Evolutionary conservation across 305 asterid genomes (phyloP).

Genomic region (Fraxinus angustifolia): DNA sequence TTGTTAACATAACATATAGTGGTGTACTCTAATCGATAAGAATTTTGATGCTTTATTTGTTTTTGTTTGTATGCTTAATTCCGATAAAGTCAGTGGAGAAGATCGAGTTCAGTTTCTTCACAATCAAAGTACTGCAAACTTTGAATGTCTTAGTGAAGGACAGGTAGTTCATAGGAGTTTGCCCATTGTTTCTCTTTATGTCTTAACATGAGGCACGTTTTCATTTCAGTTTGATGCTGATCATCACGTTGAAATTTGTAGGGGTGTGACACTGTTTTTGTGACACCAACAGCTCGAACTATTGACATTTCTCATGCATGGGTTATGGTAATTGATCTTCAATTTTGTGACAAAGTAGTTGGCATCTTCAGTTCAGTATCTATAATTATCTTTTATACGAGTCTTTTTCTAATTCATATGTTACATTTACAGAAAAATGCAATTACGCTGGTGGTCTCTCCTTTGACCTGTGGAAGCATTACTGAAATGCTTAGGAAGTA

Average conservation of each 20-base stretch:
- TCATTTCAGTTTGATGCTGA: slow-evolving; percentile 17
- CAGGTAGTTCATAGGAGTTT: slow-evolving; percentile 55
- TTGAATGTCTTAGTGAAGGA: slow-evolving; percentile 76
- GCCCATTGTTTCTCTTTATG: slow-evolving; percentile 5
- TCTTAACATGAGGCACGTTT: slow-evolving; percentile 16
- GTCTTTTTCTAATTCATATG: slow-evolving; percentile 7
- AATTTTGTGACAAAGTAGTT: slow-evolving; percentile 9
- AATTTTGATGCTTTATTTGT: not conserved
- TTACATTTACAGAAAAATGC: slow-evolving; percentile 75
- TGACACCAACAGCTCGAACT: slow-evolving; percentile 91
- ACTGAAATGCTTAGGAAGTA: slow-evolving; percentile 77
- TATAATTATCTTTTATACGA: slow-evolving; percentile 17
- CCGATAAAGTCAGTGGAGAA: slow-evolving; percentile 78
- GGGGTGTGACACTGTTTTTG: slow-evolving; percentile 95
- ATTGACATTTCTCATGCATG: slow-evolving; percentile 68
- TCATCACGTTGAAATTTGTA: slow-evolving; percentile 32
- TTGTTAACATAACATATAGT: not conserved
- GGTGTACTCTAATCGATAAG: not conserved
- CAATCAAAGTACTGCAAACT: slow-evolving; percentile 93
- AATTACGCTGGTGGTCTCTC: slow-evolving; percentile 72
- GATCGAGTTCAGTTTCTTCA: slow-evolving; percentile 89
- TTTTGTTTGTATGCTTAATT: slow-evolving; percentile 27
- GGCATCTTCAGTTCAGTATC: slow-evolving; percentile 18
- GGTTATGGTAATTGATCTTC: slow-evolving; percentile 40
- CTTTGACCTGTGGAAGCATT: slow-evolving; percentile 64